Evolutionary conservation across 1,284 basidiomycete genomes (phyloP).

Genomic region (Malassezia psittaci): DNA sequence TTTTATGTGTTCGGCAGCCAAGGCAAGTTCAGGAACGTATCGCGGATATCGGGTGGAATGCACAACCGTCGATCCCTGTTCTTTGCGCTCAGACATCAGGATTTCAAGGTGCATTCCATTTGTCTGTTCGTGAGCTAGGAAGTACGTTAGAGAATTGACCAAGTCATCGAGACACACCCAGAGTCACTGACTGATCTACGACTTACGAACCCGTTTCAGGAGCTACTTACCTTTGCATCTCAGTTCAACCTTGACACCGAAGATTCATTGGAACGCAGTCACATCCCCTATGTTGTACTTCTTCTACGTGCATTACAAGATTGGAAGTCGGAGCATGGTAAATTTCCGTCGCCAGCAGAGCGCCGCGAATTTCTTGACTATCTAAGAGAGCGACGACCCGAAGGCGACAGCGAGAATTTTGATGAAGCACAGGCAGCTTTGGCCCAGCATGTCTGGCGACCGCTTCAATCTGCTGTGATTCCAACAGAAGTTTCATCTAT

Average conservation of each 20-base stretch:
- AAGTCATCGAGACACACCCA: slow-evolving; percentile 86
- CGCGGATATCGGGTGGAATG: slow-evolving; percentile 29
- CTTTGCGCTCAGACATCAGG: slow-evolving; percentile 29
- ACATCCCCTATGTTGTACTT: slow-evolving; percentile 40
- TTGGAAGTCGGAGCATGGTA: slow-evolving; percentile 56
- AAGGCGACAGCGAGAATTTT: slow-evolving; percentile 86
- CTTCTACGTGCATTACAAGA: slow-evolving; percentile 63
- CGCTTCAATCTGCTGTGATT: slow-evolving; percentile 25
- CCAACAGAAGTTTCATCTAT: slow-evolving; percentile 27
- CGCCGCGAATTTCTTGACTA: slow-evolving; percentile 66
- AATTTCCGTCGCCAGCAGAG: slow-evolving; percentile 58
- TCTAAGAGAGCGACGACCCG: slow-evolving; percentile 57
- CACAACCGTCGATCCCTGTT: slow-evolving; percentile 29
- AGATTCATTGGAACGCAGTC: slow-evolving; percentile 33
- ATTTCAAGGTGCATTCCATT: slow-evolving; percentile 32
- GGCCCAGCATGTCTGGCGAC: slow-evolving; percentile 41
- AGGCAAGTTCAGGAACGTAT: slow-evolving; percentile 22
- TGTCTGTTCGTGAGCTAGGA: slow-evolving; percentile 36
- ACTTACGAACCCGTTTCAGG: slow-evolving; percentile 77
- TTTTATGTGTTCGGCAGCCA: slow-evolving; percentile 61
- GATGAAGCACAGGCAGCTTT: slow-evolving; percentile 52
- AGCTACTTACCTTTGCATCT: slow-evolving; percentile 25
- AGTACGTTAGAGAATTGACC: slow-evolving; percentile 13
- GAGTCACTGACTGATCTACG: slow-evolving; percentile 60
- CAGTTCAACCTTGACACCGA: slow-evolving; percentile 24